Conservation (phyloP, 2,329 filamentous ascomycete species). For the Ramularia collo-cygni region DNA sequence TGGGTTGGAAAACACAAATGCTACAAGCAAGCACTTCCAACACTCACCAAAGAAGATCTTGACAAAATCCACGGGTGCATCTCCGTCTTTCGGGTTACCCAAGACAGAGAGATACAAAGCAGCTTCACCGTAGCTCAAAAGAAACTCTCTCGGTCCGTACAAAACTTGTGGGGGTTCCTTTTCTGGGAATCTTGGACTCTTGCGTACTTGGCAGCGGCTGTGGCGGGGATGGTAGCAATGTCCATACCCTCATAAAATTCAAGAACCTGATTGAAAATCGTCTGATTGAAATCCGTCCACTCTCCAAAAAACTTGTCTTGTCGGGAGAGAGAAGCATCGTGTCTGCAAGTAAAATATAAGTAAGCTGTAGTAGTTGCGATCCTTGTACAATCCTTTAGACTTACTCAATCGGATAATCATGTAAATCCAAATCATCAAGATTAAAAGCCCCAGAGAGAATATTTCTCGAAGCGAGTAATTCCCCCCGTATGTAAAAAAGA, state of each 20-base stretch:
- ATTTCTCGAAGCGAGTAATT: conserved; percentile 15
- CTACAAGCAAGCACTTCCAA: too few relatives aligned
- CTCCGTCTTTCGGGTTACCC: conserved; percentile 18
- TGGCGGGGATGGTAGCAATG: conserved; percentile 23
- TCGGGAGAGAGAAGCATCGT: conserved; percentile 28
- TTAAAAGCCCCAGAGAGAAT: conserved; percentile 18
- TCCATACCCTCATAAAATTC: conserved; percentile 21
- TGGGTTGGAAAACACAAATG: too few relatives aligned
- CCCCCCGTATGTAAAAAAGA: conserved; percentile 18
- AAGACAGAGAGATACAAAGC: conserved; percentile 32
- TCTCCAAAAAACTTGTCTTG: conserved; percentile 27
- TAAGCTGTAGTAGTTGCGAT: too few relatives aligned
- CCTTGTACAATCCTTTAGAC: too few relatives aligned
- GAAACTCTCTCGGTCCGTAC: conserved; percentile 27
- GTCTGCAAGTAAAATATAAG: conserved; percentile 24
- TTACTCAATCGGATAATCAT: conserved; percentile 28
- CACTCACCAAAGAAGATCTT: conserved; percentile 11
- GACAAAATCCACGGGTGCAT: conserved; percentile 9
- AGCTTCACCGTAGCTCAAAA: conserved; percentile 33
- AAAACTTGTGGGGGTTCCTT: conserved; percentile 20
- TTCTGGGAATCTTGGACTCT: conserved; percentile 23
- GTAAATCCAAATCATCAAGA: conserved; percentile 22
- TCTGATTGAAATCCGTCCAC: conserved; percentile 27
- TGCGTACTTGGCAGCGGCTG: conserved; percentile 25
- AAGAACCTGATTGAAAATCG: conserved; percentile 27